Evolutionary conservation across 495 filamentous ascomycete genomes (phyloP).

Genomic region (Xylaria palmicola): DNA sequence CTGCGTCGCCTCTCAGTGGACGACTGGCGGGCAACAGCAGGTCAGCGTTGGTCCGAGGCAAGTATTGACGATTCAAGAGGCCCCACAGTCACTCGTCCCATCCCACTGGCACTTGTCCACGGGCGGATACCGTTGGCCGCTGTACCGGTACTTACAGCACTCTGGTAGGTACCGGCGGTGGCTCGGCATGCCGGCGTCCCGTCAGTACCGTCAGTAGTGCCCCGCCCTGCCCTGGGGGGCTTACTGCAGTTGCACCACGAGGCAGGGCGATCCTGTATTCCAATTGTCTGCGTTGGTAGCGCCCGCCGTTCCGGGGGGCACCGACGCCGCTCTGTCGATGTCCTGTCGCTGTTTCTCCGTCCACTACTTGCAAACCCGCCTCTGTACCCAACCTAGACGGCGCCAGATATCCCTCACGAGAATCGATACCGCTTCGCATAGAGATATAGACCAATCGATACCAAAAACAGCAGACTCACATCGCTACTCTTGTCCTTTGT

Average conservation of each 20-base stretch:
- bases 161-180: neutral
- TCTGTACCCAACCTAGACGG: neutral
- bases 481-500: neutral
- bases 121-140: too few species aligned
- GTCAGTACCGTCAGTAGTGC: neutral
- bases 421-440: slow-evolving; percentile 8
- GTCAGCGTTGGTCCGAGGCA: too few species aligned
- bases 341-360: neutral
- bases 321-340: neutral
- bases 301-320: slow-evolving; percentile 13
- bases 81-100: neutral
- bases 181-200: neutral
- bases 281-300: slow-evolving; percentile 4
- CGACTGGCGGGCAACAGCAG: neutral
- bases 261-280: neutral
- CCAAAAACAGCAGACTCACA: neutral
- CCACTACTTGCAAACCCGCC: neutral
- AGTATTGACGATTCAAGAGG: neutral
- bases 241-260: neutral
- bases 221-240: neutral
- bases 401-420: neutral
- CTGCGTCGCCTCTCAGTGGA: neutral
- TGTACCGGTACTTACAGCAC: neutral
- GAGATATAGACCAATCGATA: neutral
- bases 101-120: neutral